Evolutionary conservation across 1,284 basidiomycete species (phyloP).

Genomic region (Cutaneotrichosporon cyanovorans): DNA sequence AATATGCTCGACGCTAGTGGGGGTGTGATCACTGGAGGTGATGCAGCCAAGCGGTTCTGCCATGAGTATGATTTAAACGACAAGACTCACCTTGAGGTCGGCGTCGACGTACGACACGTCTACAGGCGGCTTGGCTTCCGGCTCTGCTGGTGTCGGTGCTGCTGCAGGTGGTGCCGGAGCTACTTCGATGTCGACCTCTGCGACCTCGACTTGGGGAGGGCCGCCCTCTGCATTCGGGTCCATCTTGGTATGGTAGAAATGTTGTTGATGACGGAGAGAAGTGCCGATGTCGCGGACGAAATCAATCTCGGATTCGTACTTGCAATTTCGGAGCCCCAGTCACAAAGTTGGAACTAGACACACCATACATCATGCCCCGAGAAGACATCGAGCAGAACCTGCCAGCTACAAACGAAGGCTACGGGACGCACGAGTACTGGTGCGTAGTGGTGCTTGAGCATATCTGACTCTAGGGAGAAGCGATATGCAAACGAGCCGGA

Average conservation of each 20-base stretch:
- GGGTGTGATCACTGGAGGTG: conserved; percentile 4
- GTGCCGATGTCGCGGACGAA: not conserved
- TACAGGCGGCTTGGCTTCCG: not conserved
- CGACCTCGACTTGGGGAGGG: conserved; percentile 31
- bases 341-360: no score
- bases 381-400: conserved; percentile 45
- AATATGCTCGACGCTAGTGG: conserved; percentile 15
- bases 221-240: conserved; percentile 39
- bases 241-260: conserved; percentile 31
- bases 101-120: conserved; percentile 36
- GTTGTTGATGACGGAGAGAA: not conserved
- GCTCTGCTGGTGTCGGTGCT: not conserved
- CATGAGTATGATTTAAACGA: conserved; percentile 1
- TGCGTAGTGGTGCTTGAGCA: conserved; percentile 41
- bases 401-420: conserved; percentile 64
- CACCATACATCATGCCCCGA: no score
- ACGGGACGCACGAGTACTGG: conserved; percentile 70
- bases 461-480: conserved; percentile 49
- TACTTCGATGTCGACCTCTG: conserved; percentile 40
- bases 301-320: not conserved
- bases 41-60: conserved; percentile 14
- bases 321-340: not conserved
- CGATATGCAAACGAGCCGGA: conserved; percentile 61
- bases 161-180: not conserved
- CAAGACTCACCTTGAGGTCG: conserved; percentile 6